A percentile compares a stretch with the other conserved stretches of the same genome.
These are phyloP conservation scores for Lachancea meyersii DNA, from an alignment of 805 yeast species.

Conservation along the genomic window DNA sequence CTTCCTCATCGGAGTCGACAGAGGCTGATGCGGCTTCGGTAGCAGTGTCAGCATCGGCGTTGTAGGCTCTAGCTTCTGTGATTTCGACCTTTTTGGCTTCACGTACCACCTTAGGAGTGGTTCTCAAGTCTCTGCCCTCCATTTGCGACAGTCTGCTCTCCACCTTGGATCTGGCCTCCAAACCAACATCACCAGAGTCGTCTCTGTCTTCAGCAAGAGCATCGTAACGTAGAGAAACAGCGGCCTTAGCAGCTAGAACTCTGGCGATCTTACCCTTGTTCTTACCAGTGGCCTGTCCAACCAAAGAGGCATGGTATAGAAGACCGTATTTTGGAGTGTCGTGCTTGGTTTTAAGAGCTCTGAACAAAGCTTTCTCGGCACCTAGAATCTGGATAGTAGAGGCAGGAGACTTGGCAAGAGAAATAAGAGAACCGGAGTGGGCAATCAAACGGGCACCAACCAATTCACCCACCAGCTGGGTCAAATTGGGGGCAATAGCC, in stretches of 20 bases:
- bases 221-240: conserved; percentile 93
- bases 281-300: conserved; percentile 96
- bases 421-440: conserved; percentile 91
- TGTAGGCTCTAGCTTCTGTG: conserved; percentile 79
- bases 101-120: conserved; percentile 75
- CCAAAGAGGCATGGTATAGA: conserved; percentile 91
- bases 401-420: conserved; percentile 97
- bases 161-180: conserved; percentile 85
- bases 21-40: conserved; percentile 25
- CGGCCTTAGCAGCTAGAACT: conserved; percentile 97
- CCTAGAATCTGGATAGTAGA: conserved; percentile 97
- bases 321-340: conserved; percentile 98
- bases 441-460: conserved; percentile 98
- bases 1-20: conserved; percentile 4
- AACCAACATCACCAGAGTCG: conserved; percentile 90
- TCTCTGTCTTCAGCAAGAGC: conserved; percentile 96
- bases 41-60: conserved; percentile 89
- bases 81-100: conserved; percentile 83
- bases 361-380: conserved; percentile 97
- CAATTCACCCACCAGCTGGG: conserved; percentile 92
- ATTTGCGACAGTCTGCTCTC: conserved; percentile 90
- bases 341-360: conserved; percentile 97
- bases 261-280: conserved; percentile 99
- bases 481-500: conserved; percentile 97
- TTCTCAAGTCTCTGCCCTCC: conserved; percentile 94